Base-by-base conservation (phyloP, 1,139 yeast species). In the Pichia sp. region DNA sequence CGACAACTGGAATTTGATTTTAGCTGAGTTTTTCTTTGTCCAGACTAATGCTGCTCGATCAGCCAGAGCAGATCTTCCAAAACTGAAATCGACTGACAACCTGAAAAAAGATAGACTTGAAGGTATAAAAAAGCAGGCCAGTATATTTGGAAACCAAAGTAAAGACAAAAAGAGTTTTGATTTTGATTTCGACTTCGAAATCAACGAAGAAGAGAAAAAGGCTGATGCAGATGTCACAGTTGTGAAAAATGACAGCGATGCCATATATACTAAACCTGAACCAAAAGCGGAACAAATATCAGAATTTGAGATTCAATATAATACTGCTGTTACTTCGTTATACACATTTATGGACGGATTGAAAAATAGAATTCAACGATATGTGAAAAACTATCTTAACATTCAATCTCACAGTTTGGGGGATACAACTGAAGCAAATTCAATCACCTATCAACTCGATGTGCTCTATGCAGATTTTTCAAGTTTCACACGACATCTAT, bases 21-120 rank as follows among this genome's bases (percentile, higher is more conserved):
- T 84, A 47, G 80, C 78, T 54, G 89, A 85, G 62, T 82, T 90
- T 63, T 70, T 82, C 10, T 69, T 76, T 55, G 77, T 82, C 4
- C 77, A 86, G 54, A 74, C 74, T 40, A 77, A 74, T 56, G 73
- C 79, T 5, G 72, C 77, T 1, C 72, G 72, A 31, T 67, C 80
- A 32, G 71, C 80, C 8, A 75, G 74, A 58, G 54, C 59, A 5
- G 67, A 61, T 36, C 50, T 67, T 43, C 61, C 61, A 7, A 44
- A 52, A 70, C 66, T 63, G 61, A 79, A 57, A 61, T 70, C 42
- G 4, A 32, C 19, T 29, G 51, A 45, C n/a, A n/a, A 26, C 2
- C 38, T 53, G 19, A 44, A 38, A 3, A 32, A 48, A n/a, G 56
- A 55, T 15, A 45, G 50, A 40, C 10, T 50, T 8, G 42, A 54